Percentiles rank a stretch among this genome's conserved stretches.
phyloP scores from a whole-genome alignment of 495 filamentous ascomycete genomes.

The Hyaloscypha finlandica region DNA sequence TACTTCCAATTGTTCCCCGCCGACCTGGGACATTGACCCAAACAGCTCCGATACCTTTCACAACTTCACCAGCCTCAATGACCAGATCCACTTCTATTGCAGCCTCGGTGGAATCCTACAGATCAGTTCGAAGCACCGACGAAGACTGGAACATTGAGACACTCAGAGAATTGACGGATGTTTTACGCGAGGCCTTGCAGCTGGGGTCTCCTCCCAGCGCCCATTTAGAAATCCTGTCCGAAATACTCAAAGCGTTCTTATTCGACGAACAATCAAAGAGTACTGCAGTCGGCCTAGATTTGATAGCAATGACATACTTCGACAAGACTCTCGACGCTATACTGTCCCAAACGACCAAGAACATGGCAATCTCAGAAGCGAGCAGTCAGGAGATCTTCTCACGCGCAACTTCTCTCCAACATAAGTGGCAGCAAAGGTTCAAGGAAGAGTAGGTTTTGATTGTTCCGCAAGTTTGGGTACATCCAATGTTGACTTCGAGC shows the following conservation, averaged over 20 bases:
- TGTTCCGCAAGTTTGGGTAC: not conserved
- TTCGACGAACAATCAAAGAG: slow-evolving; percentile 4
- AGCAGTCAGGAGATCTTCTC: not conserved
- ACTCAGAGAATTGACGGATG: slow-evolving; percentile 39
- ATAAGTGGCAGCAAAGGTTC: slow-evolving; percentile 42
- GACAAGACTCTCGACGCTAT: slow-evolving; percentile 39
- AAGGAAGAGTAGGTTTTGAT: slow-evolving; percentile 13
- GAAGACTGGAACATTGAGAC: slow-evolving; percentile 12
- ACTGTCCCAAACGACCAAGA: slow-evolving; percentile 19
- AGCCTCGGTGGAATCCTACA: not conserved
- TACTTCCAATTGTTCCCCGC: not conserved
- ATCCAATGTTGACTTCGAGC: not conserved
- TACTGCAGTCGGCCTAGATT: not conserved
- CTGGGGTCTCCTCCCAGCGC: slow-evolving; percentile 25
- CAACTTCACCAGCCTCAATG: slow-evolving; percentile 9
- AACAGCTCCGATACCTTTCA: slow-evolving; percentile 9
- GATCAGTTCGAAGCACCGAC: not conserved
- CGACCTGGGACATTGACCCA: not conserved
- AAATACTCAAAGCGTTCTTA: slow-evolving; percentile 11
- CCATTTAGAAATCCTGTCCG: slow-evolving; percentile 29
- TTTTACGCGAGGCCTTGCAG: slow-evolving; percentile 35
- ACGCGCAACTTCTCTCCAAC: slow-evolving; percentile 31
- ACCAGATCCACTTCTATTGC: slow-evolving; percentile 15
- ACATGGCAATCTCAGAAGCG: not conserved
- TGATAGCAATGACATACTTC: slow-evolving; percentile 11